These are phyloP conservation scores for Collybiopsis confluens DNA, from an alignment of 768 basidiomycete species.

Conservation along the genomic window DNA sequence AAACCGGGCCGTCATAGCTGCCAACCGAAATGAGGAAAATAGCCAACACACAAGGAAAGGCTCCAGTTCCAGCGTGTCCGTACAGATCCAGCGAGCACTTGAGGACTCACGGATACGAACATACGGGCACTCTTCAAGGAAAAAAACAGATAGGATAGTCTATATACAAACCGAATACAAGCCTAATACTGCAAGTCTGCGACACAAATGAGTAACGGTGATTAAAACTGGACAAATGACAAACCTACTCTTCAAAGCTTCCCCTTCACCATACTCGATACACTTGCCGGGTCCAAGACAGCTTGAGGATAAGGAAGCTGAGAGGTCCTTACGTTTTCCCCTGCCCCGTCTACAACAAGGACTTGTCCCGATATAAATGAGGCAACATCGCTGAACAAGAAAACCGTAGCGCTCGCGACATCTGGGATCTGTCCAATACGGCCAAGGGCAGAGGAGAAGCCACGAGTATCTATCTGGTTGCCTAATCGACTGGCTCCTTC, in stretches of 20 bases:
- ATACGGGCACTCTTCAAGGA: too few species aligned
- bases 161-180: too few species aligned
- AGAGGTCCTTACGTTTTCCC: slow-evolving; percentile 44
- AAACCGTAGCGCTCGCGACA: slow-evolving; percentile 67
- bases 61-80: too few species aligned
- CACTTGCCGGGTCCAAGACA: slow-evolving; percentile 57
- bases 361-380: slow-evolving; percentile 73
- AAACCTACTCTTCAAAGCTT: slow-evolving; percentile 32
- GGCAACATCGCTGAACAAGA: slow-evolving; percentile 81
- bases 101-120: too few species aligned
- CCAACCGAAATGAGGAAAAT: too few species aligned
- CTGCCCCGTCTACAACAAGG: slow-evolving; percentile 67
- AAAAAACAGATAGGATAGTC: too few species aligned
- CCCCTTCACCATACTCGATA: slow-evolving; percentile 50
- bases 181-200: too few species aligned
- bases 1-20: too few species aligned
- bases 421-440: slow-evolving; percentile 59
- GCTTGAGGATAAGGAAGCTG: slow-evolving; percentile 59
- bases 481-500: slow-evolving; percentile 64
- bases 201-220: too few species aligned
- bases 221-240: too few species aligned
- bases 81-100: too few species aligned
- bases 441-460: slow-evolving; percentile 35
- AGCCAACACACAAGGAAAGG: too few species aligned
- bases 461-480: slow-evolving; percentile 1